These are phyloP conservation scores for Penicilliopsis zonata DNA, from an alignment of 495 filamentous ascomycete species.

Conservation along the genomic window DNA sequence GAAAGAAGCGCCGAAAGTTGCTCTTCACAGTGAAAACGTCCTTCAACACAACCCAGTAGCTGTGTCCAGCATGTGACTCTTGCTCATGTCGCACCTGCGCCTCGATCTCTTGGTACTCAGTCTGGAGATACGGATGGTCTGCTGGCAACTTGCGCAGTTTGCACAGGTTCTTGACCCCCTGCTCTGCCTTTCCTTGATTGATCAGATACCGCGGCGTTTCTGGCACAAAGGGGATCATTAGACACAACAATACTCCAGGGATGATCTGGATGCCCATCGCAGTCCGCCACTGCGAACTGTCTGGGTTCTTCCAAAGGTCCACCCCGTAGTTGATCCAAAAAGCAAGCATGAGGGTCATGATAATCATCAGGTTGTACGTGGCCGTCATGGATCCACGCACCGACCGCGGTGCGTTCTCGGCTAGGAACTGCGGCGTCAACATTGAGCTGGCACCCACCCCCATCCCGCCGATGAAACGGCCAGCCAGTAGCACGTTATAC, in stretches of 20 bases:
- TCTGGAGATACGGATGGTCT: constrained; percentile 51
- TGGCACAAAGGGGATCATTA: no score
- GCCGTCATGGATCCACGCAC: constrained; percentile 61
- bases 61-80: background rate
- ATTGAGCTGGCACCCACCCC: constrained; percentile 55
- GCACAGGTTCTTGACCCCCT: constrained; percentile 41
- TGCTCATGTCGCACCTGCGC: constrained; percentile 1
- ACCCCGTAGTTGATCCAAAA: constrained; percentile 59
- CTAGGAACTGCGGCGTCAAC: constrained; percentile 46
- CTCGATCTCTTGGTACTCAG: constrained; percentile 53
- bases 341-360: constrained; percentile 51
- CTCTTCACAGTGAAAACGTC: constrained; percentile 61
- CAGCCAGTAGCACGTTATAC: constrained; percentile 1
- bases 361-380: constrained; percentile 59
- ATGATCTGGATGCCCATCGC: no score
- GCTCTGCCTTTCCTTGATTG: constrained; percentile 57
- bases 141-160: constrained; percentile 40
- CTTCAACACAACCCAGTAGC: constrained; percentile 41
- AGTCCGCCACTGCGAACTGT: no score
- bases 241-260: no score
- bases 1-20: constrained; percentile 50
- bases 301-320: no score
- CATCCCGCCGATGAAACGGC: constrained; percentile 48
- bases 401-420: constrained; percentile 58
- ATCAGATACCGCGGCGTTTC: constrained; percentile 65